Conservation (phyloP, 2,329 filamentous ascomycete species). For the Aphanocladium album region DNA sequence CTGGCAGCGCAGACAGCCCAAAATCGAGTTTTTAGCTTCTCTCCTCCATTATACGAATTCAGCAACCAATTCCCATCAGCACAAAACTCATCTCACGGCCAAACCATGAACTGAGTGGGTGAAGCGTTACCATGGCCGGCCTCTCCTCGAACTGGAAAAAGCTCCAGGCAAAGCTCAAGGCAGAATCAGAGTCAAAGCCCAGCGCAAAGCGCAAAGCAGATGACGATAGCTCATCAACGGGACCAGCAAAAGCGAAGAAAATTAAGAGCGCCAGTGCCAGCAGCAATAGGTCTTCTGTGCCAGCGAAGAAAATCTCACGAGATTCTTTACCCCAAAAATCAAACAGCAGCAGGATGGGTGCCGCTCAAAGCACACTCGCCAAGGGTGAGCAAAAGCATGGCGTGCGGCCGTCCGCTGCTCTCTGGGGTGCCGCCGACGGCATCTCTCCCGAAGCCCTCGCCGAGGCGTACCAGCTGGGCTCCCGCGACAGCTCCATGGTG, state of each 20-base stretch:
- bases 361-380: conserved; percentile 45
- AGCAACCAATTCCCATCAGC: background rate
- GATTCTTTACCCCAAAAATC: conserved; percentile 12
- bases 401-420: conserved; percentile 49
- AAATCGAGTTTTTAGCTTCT: background rate
- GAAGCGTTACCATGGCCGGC: conserved; percentile 30
- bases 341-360: conserved; percentile 44
- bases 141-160: conserved; percentile 74
- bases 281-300: background rate
- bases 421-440: conserved; percentile 58
- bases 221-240: conserved; percentile 16
- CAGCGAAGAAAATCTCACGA: background rate
- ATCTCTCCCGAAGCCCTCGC: conserved; percentile 56
- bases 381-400: conserved; percentile 33
- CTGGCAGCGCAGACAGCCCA: background rate
- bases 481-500: conserved; percentile 43
- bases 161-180: conserved; percentile 59
- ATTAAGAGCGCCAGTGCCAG: conserved; percentile 19
- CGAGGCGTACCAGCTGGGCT: conserved; percentile 55
- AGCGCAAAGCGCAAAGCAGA: conserved; percentile 40
- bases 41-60: background rate
- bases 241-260: conserved; percentile 24
- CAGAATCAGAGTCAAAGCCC: conserved; percentile 35
- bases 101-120: background rate
- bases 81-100: background rate